Evolutionary conservation across 1,139 yeast species (phyloP).

Genomic region (Meyerozyma elateridarum): DNA sequence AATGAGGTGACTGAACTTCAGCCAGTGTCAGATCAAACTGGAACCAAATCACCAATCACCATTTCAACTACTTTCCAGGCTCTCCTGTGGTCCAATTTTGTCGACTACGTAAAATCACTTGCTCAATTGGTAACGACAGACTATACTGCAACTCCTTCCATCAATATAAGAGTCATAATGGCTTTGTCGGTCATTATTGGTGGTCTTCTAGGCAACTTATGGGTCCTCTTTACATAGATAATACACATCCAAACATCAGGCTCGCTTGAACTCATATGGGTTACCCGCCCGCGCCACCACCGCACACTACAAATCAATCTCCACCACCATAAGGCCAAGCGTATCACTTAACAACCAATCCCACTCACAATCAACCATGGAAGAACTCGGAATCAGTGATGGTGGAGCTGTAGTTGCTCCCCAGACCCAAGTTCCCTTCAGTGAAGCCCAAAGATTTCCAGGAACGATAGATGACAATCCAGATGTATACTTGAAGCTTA

Average conservation of each 20-base stretch:
- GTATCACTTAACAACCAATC: slow-evolving; percentile 4
- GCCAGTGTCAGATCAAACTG: no score
- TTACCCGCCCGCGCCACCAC: slow-evolving; percentile 12
- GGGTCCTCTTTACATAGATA: not conserved
- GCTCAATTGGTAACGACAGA: no score
- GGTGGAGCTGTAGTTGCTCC: slow-evolving; percentile 1
- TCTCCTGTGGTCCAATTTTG: no score
- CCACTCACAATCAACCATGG: slow-evolving; percentile 22
- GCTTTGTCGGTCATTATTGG: not conserved
- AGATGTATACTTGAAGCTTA: slow-evolving; percentile 79
- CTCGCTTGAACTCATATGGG: no score
- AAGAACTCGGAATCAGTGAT: slow-evolving; percentile 25
- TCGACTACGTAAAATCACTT: no score
- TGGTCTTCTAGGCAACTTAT: not conserved
- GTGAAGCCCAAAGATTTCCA: slow-evolving; percentile 13
- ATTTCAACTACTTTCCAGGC: no score
- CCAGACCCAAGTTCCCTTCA: slow-evolving; percentile 10
- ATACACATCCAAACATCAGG: not conserved
- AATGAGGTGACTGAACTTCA: no score
- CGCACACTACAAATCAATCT: slow-evolving; percentile 24
- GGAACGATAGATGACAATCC: slow-evolving; percentile 33
- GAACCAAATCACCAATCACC: no score
- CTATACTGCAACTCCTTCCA: no score
- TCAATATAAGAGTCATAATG: not conserved
- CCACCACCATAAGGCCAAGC: slow-evolving; percentile 13